A percentile compares a stretch with the other conserved stretches of the same genome.
These are phyloP conservation scores for Acrocalymma vagum DNA, from an alignment of 2,329 filamentous ascomycete genomes.

Conservation along the genomic window DNA sequence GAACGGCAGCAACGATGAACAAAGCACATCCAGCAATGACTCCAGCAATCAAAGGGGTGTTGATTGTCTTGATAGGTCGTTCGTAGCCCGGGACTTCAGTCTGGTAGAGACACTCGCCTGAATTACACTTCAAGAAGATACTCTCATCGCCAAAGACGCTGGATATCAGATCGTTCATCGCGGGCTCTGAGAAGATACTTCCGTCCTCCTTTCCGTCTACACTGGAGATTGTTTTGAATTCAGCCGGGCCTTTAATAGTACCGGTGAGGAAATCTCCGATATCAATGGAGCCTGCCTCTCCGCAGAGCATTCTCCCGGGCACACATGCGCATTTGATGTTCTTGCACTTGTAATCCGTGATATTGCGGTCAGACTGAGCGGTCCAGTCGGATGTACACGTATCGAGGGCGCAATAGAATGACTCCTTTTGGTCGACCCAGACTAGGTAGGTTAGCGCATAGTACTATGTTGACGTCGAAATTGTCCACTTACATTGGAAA, in stretches of 20 bases:
- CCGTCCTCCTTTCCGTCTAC: conserved; percentile 68
- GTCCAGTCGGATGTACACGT: conserved; percentile 79
- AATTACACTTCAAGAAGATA: conserved; percentile 81
- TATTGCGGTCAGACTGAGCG: conserved; percentile 75
- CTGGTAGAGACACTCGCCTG: conserved; percentile 92
- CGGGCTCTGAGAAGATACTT: conserved; percentile 88
- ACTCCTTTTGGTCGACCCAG: conserved; percentile 93
- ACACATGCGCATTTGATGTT: conserved; percentile 89
- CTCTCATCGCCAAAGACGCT: conserved; percentile 90
- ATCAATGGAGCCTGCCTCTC: conserved; percentile 89
- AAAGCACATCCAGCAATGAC: conserved; percentile 88
- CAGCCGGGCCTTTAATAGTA: conserved; percentile 85
- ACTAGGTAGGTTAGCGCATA: conserved; percentile 62
- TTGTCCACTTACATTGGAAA: conserved; percentile 79
- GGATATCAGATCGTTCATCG: conserved; percentile 90
- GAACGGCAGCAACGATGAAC: conserved; percentile 86
- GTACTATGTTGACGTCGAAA: background rate
- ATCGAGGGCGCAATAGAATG: conserved; percentile 92
- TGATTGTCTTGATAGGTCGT: conserved; percentile 90
- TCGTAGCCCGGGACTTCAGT: conserved; percentile 93
- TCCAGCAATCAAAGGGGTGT: conserved; percentile 92
- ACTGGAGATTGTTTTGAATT: conserved; percentile 74
- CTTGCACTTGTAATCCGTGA: conserved; percentile 84
- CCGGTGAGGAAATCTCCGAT: conserved; percentile 87
- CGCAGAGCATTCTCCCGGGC: conserved; percentile 90